These are phyloP conservation scores for Cymodocea nodosa DNA, from an alignment of 116 monocot genomes.

Conservation along the genomic window DNA sequence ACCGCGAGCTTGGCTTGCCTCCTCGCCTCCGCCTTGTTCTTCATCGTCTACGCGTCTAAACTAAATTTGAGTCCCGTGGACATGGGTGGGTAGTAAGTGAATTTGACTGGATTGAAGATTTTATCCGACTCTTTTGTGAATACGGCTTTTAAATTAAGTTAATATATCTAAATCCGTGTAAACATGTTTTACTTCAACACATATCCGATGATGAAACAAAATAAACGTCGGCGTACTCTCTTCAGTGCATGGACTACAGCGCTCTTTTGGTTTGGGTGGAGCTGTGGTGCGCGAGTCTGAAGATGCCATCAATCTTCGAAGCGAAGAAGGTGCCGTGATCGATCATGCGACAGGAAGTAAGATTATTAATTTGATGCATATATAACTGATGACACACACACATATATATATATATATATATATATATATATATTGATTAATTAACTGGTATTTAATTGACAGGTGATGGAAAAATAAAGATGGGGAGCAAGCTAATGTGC, in stretches of 20 bases:
- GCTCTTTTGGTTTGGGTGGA: not conserved
- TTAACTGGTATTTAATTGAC: not conserved
- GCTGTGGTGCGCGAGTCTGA: not conserved
- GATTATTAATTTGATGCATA: no score
- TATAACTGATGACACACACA: no score
- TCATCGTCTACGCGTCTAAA: not conserved
- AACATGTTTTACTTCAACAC: not conserved
- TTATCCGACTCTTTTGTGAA: no score
- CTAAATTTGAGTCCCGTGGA: not conserved
- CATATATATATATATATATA: no score
- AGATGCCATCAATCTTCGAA: not conserved
- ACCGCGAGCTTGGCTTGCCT: not conserved
- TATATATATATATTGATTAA: no score
- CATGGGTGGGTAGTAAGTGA: not conserved
- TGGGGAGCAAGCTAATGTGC: slow-evolving; percentile 11
- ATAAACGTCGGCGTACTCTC: not conserved
- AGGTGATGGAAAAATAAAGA: not conserved
- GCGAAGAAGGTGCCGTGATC: not conserved
- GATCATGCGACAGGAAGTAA: no score
- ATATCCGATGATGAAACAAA: not conserved
- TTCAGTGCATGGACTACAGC: not conserved
- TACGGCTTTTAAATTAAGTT: no score
- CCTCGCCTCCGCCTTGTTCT: not conserved
- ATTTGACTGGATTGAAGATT: no score
- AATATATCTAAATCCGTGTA: no score